Evolutionary conservation across 2,329 filamentous ascomycete species (phyloP).

Genomic region (Zarea fungicola): DNA sequence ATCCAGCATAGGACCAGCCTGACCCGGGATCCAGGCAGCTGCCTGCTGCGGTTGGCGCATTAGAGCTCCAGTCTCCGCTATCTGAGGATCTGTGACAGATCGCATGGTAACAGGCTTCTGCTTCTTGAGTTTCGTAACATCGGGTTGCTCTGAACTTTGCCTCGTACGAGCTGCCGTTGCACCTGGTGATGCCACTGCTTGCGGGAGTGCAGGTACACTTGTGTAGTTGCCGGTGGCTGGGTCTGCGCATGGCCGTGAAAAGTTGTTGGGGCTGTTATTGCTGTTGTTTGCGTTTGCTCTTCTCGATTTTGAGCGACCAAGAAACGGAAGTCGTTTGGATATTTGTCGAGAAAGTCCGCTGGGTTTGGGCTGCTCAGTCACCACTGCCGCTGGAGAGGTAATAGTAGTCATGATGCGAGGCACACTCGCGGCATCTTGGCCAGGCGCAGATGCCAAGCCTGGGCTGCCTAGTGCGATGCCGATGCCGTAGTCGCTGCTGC

Average conservation of each 20-base stretch:
- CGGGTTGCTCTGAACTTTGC: background rate
- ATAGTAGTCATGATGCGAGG: slow-evolving; percentile 15
- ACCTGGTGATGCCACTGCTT: background rate
- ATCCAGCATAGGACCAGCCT: slow-evolving; percentile 47
- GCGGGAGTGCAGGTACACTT: background rate
- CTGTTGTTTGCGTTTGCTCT: background rate
- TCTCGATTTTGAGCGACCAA: slow-evolving; percentile 10
- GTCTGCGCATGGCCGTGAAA: slow-evolving; percentile 1
- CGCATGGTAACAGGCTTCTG: background rate
- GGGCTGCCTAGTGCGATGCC: slow-evolving; percentile 74
- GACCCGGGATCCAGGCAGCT: background rate
- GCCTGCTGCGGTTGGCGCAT: background rate
- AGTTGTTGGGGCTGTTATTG: background rate
- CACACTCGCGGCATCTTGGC: slow-evolving; percentile 17
- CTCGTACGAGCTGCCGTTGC: background rate
- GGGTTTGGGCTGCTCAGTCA: background rate
- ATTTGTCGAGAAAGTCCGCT: slow-evolving; percentile 10
- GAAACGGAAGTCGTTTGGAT: slow-evolving; percentile 13
- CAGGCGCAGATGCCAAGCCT: slow-evolving; percentile 31
- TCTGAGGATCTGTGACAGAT: background rate
- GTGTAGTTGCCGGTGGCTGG: background rate
- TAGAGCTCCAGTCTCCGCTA: background rate
- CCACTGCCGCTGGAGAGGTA: background rate
- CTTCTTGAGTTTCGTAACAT: slow-evolving; percentile 1
- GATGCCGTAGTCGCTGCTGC: slow-evolving; percentile 41